Percentiles rank a stretch among this genome's conserved stretches.
Conservation (phyloP, 1,139 yeast genomes). For the Hansenula sp. region DNA sequence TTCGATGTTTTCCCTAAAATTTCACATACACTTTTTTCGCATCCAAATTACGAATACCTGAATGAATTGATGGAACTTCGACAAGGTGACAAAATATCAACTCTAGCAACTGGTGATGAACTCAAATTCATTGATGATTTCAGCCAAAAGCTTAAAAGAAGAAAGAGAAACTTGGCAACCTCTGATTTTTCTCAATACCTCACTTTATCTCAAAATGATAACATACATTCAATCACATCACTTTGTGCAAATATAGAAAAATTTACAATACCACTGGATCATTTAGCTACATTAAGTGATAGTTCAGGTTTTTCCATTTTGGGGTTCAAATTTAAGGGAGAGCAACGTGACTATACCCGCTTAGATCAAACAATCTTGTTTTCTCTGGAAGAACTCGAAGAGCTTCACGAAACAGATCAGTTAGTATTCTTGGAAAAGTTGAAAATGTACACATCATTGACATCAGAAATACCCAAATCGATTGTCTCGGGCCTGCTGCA, state of each 20-base stretch:
- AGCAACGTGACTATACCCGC: not conserved
- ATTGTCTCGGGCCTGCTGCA: too few species aligned
- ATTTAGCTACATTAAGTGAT: not conserved
- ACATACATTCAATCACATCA: constrained; percentile 15
- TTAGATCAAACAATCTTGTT: constrained; percentile 11
- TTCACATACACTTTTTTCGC: constrained; percentile 21
- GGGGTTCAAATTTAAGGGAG: not conserved
- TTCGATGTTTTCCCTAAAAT: constrained; percentile 23
- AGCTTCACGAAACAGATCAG: constrained; percentile 6
- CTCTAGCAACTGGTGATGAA: constrained; percentile 4
- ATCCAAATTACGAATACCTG: constrained; percentile 23
- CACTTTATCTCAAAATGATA: constrained; percentile 3
- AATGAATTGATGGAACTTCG: constrained; percentile 6
- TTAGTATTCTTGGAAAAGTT: not conserved
- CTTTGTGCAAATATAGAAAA: constrained; percentile 16
- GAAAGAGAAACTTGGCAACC: constrained; percentile 8
- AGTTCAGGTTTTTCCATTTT: not conserved
- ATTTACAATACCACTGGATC: constrained; percentile 11
- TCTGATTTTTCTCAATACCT: constrained; percentile 2
- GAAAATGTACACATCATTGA: not conserved
- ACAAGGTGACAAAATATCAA: not conserved
- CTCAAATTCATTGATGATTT: constrained; percentile 9
- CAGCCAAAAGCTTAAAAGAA: constrained; percentile 11
- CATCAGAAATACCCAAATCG: not conserved
- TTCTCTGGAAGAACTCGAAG: constrained; percentile 3